phyloP scores from a whole-genome alignment of 2,329 filamentous ascomycete genomes.

The Aphanoascus verrucosus region DNA sequence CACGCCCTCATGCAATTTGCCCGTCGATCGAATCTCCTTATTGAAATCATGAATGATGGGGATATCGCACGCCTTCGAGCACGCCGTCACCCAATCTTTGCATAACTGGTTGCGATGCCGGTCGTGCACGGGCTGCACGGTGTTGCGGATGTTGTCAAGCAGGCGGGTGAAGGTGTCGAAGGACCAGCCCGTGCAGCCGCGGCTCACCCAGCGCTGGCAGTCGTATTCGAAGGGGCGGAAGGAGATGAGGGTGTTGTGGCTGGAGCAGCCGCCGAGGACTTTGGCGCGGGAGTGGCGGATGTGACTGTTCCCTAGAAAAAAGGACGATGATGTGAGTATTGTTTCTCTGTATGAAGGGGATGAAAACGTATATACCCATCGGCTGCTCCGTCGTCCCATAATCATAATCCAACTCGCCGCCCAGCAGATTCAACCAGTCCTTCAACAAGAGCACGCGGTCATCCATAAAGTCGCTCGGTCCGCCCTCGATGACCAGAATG shows the following conservation, averaged over 20 bases:
- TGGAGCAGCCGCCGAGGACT: constrained; percentile 84
- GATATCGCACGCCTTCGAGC: constrained; percentile 66
- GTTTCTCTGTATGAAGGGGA: no score
- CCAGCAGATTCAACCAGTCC: constrained; percentile 75
- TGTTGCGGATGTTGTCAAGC: constrained; percentile 75
- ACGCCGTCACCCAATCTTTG: constrained; percentile 78
- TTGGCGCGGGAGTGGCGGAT: constrained; percentile 89
- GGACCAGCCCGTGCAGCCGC: constrained; percentile 75
- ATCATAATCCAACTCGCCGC: constrained; percentile 82
- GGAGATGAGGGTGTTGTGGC: constrained; percentile 87
- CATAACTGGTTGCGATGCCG: constrained; percentile 83
- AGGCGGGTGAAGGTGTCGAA: constrained; percentile 76
- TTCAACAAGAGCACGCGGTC: constrained; percentile 76
- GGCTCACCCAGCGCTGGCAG: constrained; percentile 68
- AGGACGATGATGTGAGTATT: constrained; percentile 10
- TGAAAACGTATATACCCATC: constrained; percentile 43
- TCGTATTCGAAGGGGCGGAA: constrained; percentile 89
- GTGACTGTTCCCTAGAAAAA: constrained; percentile 62
- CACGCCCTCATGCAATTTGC: constrained; percentile 62
- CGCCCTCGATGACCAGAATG: constrained; percentile 75
- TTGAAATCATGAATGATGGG: constrained; percentile 81
- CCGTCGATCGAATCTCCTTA: constrained; percentile 63
- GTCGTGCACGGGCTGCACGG: constrained; percentile 76
- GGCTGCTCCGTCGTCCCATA: constrained; percentile 84
- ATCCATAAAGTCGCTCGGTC: constrained; percentile 80